Evolutionary conservation across 352 stramenopile genomes (phyloP), one percentile per base, ranked within the genome.

Genomic region (Globisporangium mamillatum): DNA sequence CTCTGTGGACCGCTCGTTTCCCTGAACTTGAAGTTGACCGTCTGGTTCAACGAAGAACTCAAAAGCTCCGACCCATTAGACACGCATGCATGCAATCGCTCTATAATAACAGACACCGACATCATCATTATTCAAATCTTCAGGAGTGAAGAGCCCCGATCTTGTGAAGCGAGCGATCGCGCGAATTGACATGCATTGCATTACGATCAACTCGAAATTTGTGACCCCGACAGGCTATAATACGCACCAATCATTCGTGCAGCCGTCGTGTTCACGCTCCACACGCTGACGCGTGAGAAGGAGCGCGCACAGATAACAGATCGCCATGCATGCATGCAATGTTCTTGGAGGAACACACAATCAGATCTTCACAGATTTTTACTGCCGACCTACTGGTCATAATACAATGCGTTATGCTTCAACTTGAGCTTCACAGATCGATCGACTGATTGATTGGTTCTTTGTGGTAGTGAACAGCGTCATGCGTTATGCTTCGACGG

Each of bases 401-500:
- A 41, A 41, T 41, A 3, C 14, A 46, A 20, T 18, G 38, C 16
- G 41, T 48, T 48, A 48, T n/a, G 41, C 41, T 56, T 27, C n/a
- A 16, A 18, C 50, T 32, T 29, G n/a, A 56, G 36, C 34, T 41
- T 41, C 34, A 41, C 34, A 41, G 34, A 12, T 38, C 25, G 25
- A 32, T 32, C 27, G 27, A 32, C 4, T 16, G 0, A 2, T 16
- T 12, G 34, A 41, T 41, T 41, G 34, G 8, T 12, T 55, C 50
- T 32, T 27, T 32, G 50, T 32, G 29, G 50, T 22, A 56, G 50
- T 48, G 3, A 7, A 6, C 16, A 48, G 41, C 41, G 41, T 8
- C 5, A 20, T 56, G 50, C 50, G 50, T 56, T 56, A 56, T 29
- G 50, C 50, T 56, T 56, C 50, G 50, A 56, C 14, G 50, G 4